Evolutionary conservation across 2,329 filamentous ascomycete genomes (phyloP).

Genomic region (Fusarium floridanum): DNA sequence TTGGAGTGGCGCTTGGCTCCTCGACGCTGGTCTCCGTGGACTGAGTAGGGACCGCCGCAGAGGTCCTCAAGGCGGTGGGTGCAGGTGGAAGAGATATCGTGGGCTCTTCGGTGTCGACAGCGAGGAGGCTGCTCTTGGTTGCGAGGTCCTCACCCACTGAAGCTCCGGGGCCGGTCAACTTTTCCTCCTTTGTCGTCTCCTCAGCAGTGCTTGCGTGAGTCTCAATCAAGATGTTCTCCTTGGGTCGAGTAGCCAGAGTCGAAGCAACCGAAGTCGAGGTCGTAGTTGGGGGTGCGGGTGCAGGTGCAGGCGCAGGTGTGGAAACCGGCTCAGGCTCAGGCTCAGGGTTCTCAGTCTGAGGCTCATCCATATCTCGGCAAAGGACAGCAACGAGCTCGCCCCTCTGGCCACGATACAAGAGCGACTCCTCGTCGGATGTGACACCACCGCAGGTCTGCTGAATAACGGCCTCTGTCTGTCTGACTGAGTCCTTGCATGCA

Average conservation of each 20-base stretch:
- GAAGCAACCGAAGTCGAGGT: conserved; percentile 10
- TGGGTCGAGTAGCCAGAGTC: conserved; percentile 15
- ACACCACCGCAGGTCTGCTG: conserved; percentile 46
- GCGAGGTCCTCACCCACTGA: conserved; percentile 36
- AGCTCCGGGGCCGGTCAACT: conserved; percentile 22
- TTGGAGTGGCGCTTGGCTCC: conserved; percentile 22
- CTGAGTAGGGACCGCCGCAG: conserved; percentile 13
- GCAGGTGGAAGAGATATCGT: conserved; percentile 32
- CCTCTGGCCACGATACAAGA: conserved; percentile 54
- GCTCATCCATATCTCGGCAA: conserved; percentile 45
- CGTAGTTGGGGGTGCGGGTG: conserved; percentile 10
- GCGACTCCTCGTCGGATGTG: conserved; percentile 44
- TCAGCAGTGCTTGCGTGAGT: conserved; percentile 13
- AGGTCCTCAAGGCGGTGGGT: conserved; percentile 27
- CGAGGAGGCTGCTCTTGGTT: conserved; percentile 36
- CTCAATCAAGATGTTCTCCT: conserved; percentile 33
- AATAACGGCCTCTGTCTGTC: conserved; percentile 46
- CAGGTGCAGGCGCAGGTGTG: neutral
- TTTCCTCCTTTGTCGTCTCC: conserved; percentile 5
- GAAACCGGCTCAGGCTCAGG: conserved; percentile 11
- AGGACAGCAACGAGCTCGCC: conserved; percentile 55
- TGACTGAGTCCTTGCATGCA: conserved; percentile 50
- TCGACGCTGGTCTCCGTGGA: conserved; percentile 10
- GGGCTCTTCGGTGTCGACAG: conserved; percentile 38
- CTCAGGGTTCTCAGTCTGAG: conserved; percentile 21